phyloP scores from a whole-genome alignment of 2,329 filamentous ascomycete species.

The Thelonectria rubi region DNA sequence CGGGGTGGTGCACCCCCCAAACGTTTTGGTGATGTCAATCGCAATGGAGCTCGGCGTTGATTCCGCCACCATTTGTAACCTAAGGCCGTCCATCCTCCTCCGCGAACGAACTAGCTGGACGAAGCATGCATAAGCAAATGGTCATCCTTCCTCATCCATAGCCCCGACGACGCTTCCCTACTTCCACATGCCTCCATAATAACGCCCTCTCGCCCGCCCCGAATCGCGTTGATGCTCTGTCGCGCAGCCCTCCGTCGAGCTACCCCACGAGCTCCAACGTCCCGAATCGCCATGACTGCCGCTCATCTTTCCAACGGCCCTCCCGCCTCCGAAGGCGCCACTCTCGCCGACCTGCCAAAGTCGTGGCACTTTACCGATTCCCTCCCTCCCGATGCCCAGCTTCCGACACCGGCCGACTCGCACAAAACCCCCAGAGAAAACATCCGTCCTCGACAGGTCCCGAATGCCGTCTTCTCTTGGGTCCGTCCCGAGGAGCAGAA shows the following conservation, averaged over 20 bases:
- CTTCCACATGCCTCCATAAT: constrained; percentile 28
- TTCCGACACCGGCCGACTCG: constrained; percentile 82
- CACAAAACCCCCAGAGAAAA: constrained; percentile 81
- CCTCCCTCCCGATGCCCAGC: constrained; percentile 79
- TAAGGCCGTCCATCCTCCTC: constrained; percentile 11
- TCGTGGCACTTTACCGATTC: constrained; percentile 71
- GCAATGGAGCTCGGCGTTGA: constrained; percentile 21
- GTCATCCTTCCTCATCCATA: constrained; percentile 13
- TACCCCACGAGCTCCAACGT: constrained; percentile 41
- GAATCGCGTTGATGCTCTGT: constrained; percentile 47
- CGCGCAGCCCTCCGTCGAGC: constrained; percentile 45
- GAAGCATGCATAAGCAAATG: constrained; percentile 8
- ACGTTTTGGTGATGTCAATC: constrained; percentile 33
- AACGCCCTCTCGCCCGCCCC: constrained; percentile 1
- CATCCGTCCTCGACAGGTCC: constrained; percentile 84
- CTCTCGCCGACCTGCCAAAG: constrained; percentile 67
- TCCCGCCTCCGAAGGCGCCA: constrained; percentile 42
- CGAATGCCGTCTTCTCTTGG: constrained; percentile 86
- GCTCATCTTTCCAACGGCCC: constrained; percentile 46
- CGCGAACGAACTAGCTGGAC: constrained; percentile 3
- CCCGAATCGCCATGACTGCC: constrained; percentile 44
- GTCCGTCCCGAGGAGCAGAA: constrained; percentile 80
- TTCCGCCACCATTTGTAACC: constrained; percentile 15
- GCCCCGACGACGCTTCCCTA: background rate
- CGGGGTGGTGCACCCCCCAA: constrained; percentile 23